Conservation (phyloP, 768 basidiomycete species). For the Daedaleopsis nitida region DNA sequence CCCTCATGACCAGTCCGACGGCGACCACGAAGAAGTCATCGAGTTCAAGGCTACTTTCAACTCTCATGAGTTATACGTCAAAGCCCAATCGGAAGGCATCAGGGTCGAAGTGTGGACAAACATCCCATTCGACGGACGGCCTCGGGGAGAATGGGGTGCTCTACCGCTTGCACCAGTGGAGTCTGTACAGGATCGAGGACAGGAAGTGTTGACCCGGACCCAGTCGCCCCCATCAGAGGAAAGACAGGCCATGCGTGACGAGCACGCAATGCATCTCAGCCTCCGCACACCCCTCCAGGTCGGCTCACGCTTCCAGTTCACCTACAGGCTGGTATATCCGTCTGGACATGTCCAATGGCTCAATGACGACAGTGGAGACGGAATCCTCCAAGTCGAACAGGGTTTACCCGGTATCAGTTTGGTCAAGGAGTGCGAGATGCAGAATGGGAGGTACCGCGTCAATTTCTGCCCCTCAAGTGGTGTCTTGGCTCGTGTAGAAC, state of each 20-base stretch:
- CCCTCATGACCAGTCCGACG: constrained; percentile 2
- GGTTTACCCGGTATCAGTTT: constrained; percentile 19
- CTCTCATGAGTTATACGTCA: constrained; percentile 21
- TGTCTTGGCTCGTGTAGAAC: constrained; percentile 17
- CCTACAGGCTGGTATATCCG: constrained; percentile 30
- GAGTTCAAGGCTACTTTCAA: constrained; percentile 29
- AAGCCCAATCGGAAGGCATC: constrained; percentile 23
- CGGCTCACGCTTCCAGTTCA: constrained; percentile 25
- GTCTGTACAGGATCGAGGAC: background rate
- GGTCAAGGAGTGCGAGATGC: constrained; percentile 19
- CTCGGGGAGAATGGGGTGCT: constrained; percentile 29
- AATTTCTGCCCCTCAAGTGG: constrained; percentile 4
- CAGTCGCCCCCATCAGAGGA: constrained; percentile 10
- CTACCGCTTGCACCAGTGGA: constrained; percentile 19
- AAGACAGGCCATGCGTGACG: background rate
- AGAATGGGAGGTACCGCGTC: constrained; percentile 11
- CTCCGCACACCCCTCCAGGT: constrained; percentile 15
- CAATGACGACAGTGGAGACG: constrained; percentile 27
- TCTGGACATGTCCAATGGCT: constrained; percentile 30
- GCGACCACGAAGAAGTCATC: constrained; percentile 10
- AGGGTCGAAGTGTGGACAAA: constrained; percentile 34
- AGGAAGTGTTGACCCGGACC: background rate
- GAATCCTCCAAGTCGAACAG: constrained; percentile 24
- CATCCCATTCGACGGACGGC: constrained; percentile 24
- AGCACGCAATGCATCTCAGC: constrained; percentile 19